phyloP scores from a whole-genome alignment of 495 filamentous ascomycete species.

The Daldinia bambusicola region DNA sequence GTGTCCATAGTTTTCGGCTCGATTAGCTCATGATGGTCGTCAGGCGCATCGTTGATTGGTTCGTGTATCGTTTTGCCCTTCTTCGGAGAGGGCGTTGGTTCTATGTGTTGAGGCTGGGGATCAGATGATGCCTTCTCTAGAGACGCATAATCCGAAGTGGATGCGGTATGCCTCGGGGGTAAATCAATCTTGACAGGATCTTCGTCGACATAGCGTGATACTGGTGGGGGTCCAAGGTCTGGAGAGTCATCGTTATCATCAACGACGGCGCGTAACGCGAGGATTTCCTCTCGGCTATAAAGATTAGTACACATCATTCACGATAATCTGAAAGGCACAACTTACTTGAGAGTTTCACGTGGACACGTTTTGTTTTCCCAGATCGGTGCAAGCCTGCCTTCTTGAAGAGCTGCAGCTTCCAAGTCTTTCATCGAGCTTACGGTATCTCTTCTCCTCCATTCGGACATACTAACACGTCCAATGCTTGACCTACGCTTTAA shows the following conservation, averaged over 20 bases:
- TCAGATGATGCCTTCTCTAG: conserved; percentile 33
- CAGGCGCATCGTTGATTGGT: conserved; percentile 4
- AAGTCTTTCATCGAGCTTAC: conserved; percentile 56
- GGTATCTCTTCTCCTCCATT: conserved; percentile 59
- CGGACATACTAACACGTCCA: conserved; percentile 51
- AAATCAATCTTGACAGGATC: conserved; percentile 68
- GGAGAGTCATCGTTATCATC: conserved; percentile 67
- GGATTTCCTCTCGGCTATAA: conserved; percentile 55
- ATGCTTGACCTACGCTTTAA: conserved; percentile 47
- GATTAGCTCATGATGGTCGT: conserved; percentile 15
- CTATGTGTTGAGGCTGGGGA: conserved; percentile 22
- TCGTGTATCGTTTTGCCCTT: conserved; percentile 32
- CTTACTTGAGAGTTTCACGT: conserved; percentile 78
- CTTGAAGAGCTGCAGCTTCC: conserved; percentile 64
- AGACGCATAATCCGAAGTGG: conserved; percentile 34
- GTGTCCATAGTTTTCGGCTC: conserved; percentile 44
- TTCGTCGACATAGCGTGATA: conserved; percentile 71
- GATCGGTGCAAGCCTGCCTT: conserved; percentile 82
- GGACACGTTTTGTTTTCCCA: conserved; percentile 83
- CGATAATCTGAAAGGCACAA: conserved; percentile 1
- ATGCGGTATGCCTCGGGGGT: conserved; percentile 34
- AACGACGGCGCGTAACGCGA: conserved; percentile 61
- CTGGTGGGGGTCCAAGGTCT: conserved; percentile 71
- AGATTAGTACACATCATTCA: conserved; percentile 39
- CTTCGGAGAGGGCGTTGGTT: conserved; percentile 32